Percentiles rank a stretch among this genome's conserved stretches.
phyloP scores from a whole-genome alignment of 257 asterid species.

The Dorcoceras hygrometricum region DNA sequence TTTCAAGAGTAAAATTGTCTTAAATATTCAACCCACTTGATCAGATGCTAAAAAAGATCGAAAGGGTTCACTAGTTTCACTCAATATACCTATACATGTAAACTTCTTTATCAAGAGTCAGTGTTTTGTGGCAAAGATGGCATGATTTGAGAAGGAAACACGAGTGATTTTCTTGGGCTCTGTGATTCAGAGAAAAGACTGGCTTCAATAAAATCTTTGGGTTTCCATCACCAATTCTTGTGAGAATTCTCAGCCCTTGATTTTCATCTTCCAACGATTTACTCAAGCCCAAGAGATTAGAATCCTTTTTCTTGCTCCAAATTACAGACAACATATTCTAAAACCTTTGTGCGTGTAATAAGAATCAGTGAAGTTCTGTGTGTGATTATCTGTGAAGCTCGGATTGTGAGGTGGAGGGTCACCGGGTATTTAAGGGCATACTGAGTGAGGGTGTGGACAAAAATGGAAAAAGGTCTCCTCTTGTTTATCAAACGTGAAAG shows the following conservation, averaged over 20 bases:
- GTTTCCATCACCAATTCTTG: conserved; percentile 12
- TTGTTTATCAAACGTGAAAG: conserved; percentile 28
- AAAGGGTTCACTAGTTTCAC: background rate
- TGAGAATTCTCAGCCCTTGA: conserved; percentile 35
- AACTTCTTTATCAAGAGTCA: conserved; percentile 32
- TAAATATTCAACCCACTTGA: background rate
- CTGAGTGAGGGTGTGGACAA: conserved; percentile 8
- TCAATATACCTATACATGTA: conserved; percentile 39
- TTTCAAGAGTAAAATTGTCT: background rate
- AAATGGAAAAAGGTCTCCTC: background rate
- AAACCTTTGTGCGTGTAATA: background rate
- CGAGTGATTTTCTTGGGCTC: background rate
- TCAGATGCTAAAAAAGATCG: no score
- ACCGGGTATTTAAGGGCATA: conserved; percentile 22
- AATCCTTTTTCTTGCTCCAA: conserved; percentile 37
- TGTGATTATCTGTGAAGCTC: conserved; percentile 6
- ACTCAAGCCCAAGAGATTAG: conserved; percentile 3
- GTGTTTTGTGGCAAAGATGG: conserved; percentile 43
- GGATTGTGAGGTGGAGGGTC: conserved; percentile 22
- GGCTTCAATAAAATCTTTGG: conserved; percentile 36
- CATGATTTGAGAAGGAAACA: conserved; percentile 40
- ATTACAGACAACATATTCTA: conserved; percentile 30
- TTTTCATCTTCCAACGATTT: background rate
- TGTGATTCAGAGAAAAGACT: conserved; percentile 9
- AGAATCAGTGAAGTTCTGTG: conserved; percentile 11